These are phyloP conservation scores for Chrysosphaeria jannelii DNA, from an alignment of 2,329 filamentous ascomycete genomes.

Conservation along the genomic window DNA sequence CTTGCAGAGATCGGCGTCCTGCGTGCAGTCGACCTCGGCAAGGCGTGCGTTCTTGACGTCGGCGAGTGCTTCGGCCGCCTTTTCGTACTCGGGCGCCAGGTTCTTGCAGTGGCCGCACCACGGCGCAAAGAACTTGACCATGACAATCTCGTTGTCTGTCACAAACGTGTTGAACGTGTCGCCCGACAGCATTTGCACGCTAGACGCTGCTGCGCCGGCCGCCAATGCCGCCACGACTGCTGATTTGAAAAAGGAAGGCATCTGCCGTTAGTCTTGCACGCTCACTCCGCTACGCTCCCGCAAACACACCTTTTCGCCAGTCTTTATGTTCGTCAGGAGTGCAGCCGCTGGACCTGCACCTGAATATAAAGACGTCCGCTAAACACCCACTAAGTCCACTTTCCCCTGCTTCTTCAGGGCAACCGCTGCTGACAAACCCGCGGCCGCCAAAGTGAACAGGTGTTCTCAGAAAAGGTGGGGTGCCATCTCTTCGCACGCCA, in stretches of 20 bases:
- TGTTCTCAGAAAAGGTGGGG: too few relatives aligned
- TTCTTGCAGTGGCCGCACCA: slow-evolving; percentile 75
- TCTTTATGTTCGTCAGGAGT: too few relatives aligned
- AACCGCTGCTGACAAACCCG: too few relatives aligned
- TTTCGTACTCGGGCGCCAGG: slow-evolving; percentile 74
- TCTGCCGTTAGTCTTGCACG: too few relatives aligned
- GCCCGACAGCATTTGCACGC: slow-evolving; percentile 61
- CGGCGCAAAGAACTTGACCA: slow-evolving; percentile 38
- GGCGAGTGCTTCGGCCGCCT: slow-evolving; percentile 57
- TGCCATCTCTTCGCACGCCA: slow-evolving; percentile 1
- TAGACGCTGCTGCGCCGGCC: slow-evolving; percentile 27
- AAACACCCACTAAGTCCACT: too few relatives aligned
- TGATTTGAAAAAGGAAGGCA: too few relatives aligned
- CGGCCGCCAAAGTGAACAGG: too few relatives aligned
- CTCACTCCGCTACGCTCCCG: too few relatives aligned
- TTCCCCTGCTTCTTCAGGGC: too few relatives aligned
- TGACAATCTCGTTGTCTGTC: slow-evolving; percentile 57
- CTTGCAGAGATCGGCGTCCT: slow-evolving; percentile 75
- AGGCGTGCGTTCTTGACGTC: slow-evolving; percentile 68
- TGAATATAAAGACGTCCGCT: too few relatives aligned
- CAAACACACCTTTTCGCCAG: too few relatives aligned
- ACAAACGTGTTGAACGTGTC: slow-evolving; percentile 73
- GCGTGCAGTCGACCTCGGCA: slow-evolving; percentile 83
- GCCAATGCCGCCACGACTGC: slow-evolving; percentile 12
- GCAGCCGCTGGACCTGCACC: too few relatives aligned